Evolutionary conservation across 2,329 filamentous ascomycete species (phyloP).

Genomic region (Alternaria brassicae): DNA sequence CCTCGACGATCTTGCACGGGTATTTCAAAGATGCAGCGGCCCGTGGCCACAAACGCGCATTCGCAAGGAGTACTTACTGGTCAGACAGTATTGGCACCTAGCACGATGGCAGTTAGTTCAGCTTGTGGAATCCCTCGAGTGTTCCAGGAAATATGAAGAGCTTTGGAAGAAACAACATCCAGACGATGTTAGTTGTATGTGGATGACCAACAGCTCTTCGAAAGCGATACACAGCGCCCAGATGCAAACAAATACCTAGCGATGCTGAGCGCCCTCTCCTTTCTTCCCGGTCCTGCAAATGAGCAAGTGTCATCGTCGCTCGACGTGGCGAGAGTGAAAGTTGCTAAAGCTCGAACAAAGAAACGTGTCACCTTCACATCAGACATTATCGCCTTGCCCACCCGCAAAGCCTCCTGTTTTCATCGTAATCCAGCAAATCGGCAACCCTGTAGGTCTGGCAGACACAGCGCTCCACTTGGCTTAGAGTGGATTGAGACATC

Average conservation of each 20-base stretch:
- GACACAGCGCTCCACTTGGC: background rate
- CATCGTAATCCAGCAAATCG: background rate
- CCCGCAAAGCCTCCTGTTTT: background rate
- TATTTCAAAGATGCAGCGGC: background rate
- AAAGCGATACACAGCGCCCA: background rate
- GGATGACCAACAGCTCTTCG: background rate
- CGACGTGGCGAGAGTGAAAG: background rate
- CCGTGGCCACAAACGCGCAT: background rate
- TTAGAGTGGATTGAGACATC: background rate
- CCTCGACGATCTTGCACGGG: background rate
- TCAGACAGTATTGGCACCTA: background rate
- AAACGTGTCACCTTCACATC: background rate
- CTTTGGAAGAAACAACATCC: background rate
- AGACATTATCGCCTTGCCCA: background rate
- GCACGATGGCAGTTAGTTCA: background rate
- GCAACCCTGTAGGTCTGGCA: background rate
- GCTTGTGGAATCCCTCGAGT: background rate
- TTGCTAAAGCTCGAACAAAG: background rate
- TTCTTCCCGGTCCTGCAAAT: rapidly evolving
- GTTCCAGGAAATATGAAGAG: background rate
- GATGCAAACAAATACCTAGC: background rate
- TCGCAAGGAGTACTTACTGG: background rate
- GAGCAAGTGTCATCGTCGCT: background rate
- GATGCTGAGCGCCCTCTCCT: background rate
- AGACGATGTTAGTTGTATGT: background rate